Evolutionary conservation across 1,284 basidiomycete genomes (phyloP).

Genomic region (Rhodotorula sp.): DNA sequence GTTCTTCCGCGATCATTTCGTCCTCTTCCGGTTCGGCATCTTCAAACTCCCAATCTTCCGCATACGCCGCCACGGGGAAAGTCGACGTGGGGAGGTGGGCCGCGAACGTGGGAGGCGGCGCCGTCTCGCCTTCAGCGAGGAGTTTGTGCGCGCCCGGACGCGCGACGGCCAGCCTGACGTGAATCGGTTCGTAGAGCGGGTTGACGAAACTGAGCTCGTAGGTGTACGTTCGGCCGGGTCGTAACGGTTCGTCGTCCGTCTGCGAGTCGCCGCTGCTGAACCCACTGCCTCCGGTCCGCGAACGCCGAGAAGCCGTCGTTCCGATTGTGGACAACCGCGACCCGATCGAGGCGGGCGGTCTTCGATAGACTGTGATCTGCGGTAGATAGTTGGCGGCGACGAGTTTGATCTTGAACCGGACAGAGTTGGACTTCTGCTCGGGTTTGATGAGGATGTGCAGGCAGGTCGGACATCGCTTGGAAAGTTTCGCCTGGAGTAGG

Average conservation of each 20-base stretch:
- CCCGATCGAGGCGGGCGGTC: slow-evolving; percentile 32
- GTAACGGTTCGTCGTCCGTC: slow-evolving; percentile 54
- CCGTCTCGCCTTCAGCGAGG: slow-evolving; percentile 22
- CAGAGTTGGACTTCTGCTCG: slow-evolving; percentile 89
- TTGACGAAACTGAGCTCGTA: slow-evolving; percentile 89
- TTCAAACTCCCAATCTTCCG: slow-evolving; percentile 96
- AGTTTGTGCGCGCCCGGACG: slow-evolving; percentile 46
- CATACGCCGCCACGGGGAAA: slow-evolving; percentile 80
- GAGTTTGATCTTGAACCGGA: slow-evolving; percentile 94
- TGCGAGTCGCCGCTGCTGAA: neutral
- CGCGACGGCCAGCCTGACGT: slow-evolving; percentile 72
- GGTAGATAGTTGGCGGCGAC: slow-evolving; percentile 92
- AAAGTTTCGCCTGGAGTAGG: slow-evolving; percentile 85
- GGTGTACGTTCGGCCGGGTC: slow-evolving; percentile 72
- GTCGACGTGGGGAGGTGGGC: slow-evolving; percentile 69
- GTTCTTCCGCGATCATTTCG: neutral
- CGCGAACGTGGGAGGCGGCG: slow-evolving; percentile 59
- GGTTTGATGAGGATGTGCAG: slow-evolving; percentile 97
- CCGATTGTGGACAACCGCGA: slow-evolving; percentile 36
- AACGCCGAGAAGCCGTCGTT: slow-evolving; percentile 18
- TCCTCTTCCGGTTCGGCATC: slow-evolving; percentile 51
- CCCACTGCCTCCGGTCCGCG: neutral
- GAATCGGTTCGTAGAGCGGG: slow-evolving; percentile 89
- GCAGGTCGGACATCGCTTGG: slow-evolving; percentile 91
- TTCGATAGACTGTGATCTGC: slow-evolving; percentile 58